Conservation (phyloP, 2,329 filamentous ascomycete species). For the Knufia fluminis region DNA sequence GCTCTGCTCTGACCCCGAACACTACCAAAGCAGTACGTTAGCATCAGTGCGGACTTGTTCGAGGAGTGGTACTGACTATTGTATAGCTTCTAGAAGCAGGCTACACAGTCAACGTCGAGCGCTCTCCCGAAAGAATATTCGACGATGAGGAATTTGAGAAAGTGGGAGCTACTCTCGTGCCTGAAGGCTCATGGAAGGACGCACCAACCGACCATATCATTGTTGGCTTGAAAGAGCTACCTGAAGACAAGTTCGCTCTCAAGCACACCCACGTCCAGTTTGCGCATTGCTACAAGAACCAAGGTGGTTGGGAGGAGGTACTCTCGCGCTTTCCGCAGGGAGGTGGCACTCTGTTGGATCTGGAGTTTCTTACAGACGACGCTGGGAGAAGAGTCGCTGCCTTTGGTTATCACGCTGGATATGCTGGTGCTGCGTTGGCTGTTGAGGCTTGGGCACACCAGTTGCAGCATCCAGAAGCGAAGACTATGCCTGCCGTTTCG, state of each 20-base stretch:
- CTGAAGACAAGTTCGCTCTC: constrained; percentile 58
- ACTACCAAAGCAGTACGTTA: constrained; percentile 8
- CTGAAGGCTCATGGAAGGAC: constrained; percentile 57
- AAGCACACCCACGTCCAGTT: constrained; percentile 67
- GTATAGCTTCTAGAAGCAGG: constrained; percentile 56
- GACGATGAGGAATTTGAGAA: constrained; percentile 49
- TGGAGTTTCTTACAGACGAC: constrained; percentile 76
- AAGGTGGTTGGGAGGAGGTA: constrained; percentile 68
- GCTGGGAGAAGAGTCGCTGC: constrained; percentile 50
- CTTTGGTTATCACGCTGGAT: constrained; percentile 61
- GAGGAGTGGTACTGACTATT: constrained; percentile 33
- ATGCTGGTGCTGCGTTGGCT: constrained; percentile 60
- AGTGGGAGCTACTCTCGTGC: constrained; percentile 56
- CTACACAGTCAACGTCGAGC: constrained; percentile 60
- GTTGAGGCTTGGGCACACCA: constrained; percentile 63
- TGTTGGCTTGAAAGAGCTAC: constrained; percentile 68
- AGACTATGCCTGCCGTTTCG: constrained; percentile 53
- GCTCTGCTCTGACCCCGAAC: constrained; percentile 19
- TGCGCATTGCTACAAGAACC: constrained; percentile 66
- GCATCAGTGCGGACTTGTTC: constrained; percentile 17
- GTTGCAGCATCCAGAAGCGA: constrained; percentile 56
- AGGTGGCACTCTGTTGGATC: constrained; percentile 67
- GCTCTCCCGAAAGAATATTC: constrained; percentile 56
- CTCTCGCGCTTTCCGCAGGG: constrained; percentile 71
- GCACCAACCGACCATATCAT: constrained; percentile 62